Base-by-base conservation (phyloP, 2,329 filamentous ascomycete genomes). In the Drechslerella coelobrocha region DNA sequence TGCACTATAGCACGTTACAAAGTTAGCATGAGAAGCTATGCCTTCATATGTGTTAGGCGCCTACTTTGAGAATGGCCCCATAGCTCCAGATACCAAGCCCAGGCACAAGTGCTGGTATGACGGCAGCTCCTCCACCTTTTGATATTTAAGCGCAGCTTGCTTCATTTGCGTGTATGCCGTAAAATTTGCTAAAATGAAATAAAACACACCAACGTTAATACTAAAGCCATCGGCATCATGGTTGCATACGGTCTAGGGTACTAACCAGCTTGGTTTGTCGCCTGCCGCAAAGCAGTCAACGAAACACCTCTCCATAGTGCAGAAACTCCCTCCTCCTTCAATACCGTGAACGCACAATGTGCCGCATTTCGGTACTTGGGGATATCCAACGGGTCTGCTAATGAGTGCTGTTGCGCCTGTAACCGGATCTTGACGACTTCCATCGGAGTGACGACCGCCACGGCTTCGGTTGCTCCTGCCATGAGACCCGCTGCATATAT, bases 351-450 rank as follows among this genome's bases (percentile, higher is more conserved):
- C 17, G 86, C 81, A 9, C 86, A 86, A 76, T 89, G 87, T 0
- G 75, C 75, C 17, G 75, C 75, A 57, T 76, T 76, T 26, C 75
- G 75, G 53, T 76, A 76, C 82, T 97, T 97, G 74, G 94, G 94
- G 7, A 97, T 80, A 79, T 97, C 94, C 75, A 97, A 88, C 4
- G 94, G 94, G 78, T 99, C 94, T 52, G 94, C 92, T 88, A 99
- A 94, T 78, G 87, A 91, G 86, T 99, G 94, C 82, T 97, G 91
- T 82, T 99, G 94, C 2, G 93, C 93, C 84, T 99, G 94, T 75
- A 99, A 86, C 52, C 94, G 90, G 78, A 99, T 99, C 85, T 99
- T 99, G 81, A 99, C 87, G 72, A 99, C 94, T 71, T 99, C 94
- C 94, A 99, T 99, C 4, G 94, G 94, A 27, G 92, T 97, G 62